Percentiles rank a stretch among this genome's conserved stretches.
phyloP scores from a whole-genome alignment of 208 protist species.

The Acanthamoeba healyi region DNA sequence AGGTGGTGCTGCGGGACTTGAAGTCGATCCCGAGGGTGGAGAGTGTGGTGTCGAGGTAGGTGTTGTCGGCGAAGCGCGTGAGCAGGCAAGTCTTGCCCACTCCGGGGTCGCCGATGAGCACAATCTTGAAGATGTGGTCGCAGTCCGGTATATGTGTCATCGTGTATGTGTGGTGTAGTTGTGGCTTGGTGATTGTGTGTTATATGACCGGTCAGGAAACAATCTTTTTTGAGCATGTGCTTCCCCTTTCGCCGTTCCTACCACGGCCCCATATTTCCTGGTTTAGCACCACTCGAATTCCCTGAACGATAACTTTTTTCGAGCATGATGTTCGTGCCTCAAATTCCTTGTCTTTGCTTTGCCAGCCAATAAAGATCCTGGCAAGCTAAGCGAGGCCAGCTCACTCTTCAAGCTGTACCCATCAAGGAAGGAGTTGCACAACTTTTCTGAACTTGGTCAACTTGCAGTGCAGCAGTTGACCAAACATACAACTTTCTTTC shows the following conservation, averaged over 20 bases:
- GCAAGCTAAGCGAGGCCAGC: too few species aligned
- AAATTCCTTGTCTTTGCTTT: too few species aligned
- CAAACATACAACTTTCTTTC: too few species aligned
- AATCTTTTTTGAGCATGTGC: not conserved
- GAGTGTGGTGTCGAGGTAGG: not conserved
- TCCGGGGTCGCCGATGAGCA: constrained; percentile 49
- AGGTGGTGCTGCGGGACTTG: constrained; percentile 93
- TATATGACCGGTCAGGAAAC: too few species aligned
- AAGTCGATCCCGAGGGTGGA: constrained; percentile 90
- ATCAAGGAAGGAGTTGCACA: too few species aligned
- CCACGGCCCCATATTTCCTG: not conserved
- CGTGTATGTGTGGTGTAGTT: not conserved
- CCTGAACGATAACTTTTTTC: not conserved
- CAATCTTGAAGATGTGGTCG: constrained; percentile 66
- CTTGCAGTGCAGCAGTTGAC: too few species aligned
- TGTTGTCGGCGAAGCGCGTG: not conserved
- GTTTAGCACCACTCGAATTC: not conserved
- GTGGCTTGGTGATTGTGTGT: not conserved
- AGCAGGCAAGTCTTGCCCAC: constrained; percentile 57
- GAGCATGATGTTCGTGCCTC: too few species aligned
- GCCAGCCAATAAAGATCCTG: too few species aligned
- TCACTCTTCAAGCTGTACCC: too few species aligned
- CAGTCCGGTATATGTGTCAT: constrained; percentile 66
- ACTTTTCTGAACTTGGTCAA: too few species aligned
- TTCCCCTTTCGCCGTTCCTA: not conserved